A percentile compares a stretch with the other conserved stretches of the same genome.
Conservation (phyloP, 345 rosid genomes). For the Salix caprea region DNA sequence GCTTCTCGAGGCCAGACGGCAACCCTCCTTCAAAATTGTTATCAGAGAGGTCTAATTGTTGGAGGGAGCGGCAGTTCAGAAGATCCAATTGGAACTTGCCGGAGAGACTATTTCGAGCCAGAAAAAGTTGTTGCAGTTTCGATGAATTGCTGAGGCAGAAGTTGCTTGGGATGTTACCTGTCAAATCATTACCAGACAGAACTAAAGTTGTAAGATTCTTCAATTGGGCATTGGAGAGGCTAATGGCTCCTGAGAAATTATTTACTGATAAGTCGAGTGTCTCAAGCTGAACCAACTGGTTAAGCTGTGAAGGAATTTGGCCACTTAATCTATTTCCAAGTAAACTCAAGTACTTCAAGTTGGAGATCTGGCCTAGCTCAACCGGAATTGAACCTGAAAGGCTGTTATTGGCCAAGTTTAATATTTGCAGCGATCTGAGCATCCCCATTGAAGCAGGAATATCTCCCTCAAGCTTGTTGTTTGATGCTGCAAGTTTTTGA, state of each 20-base stretch:
- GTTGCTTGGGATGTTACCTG: conserved; percentile 48
- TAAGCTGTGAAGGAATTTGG: conserved; percentile 50
- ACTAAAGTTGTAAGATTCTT: conserved; percentile 42
- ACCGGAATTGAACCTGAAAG: conserved; percentile 60
- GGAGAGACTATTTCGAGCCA: conserved; percentile 49
- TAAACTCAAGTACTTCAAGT: conserved; percentile 53
- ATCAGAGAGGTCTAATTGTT: conserved; percentile 55
- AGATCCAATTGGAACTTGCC: conserved; percentile 61
- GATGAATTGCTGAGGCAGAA: conserved; percentile 48
- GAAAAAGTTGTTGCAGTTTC: conserved; percentile 44
- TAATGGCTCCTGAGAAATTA: conserved; percentile 60
- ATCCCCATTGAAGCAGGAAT: conserved; percentile 52
- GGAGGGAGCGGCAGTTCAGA: conserved; percentile 53
- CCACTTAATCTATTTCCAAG: conserved; percentile 53
- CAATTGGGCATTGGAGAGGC: conserved; percentile 35
- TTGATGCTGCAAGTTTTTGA: conserved; percentile 43
- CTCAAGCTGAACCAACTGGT: conserved; percentile 45
- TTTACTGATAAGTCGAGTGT: conserved; percentile 62
- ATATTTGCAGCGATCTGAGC: conserved; percentile 43
- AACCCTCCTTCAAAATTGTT: conserved; percentile 52
- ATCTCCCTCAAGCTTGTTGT: conserved; percentile 65
- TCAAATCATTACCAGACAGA: conserved; percentile 47
- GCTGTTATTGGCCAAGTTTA: conserved; percentile 74
- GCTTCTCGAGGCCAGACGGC: conserved; percentile 51
- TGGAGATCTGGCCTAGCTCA: conserved; percentile 51